These are phyloP conservation scores for Exophiala sp. DNA, from an alignment of 2,329 filamentous ascomycete species.

Conservation along the genomic window DNA sequence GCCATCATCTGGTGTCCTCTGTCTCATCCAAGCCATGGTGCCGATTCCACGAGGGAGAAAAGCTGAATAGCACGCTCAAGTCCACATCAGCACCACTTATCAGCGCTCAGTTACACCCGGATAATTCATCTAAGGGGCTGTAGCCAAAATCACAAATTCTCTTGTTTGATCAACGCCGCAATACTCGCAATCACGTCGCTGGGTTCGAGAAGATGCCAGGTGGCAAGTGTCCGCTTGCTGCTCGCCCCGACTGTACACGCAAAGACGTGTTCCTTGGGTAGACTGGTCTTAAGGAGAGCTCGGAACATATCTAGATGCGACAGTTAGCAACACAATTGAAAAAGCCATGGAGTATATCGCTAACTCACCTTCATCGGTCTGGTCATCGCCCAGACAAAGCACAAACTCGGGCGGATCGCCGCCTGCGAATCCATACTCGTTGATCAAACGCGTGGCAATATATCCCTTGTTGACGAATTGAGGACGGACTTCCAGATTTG, in stretches of 20 bases:
- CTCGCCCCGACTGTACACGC: slow-evolving; percentile 87
- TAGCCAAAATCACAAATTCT: slow-evolving; percentile 11
- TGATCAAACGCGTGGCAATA: slow-evolving; percentile 77
- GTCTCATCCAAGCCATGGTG: background rate
- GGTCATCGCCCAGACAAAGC: slow-evolving; percentile 88
- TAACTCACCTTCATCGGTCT: slow-evolving; percentile 82
- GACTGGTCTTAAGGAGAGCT: slow-evolving; percentile 56
- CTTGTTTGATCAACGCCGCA: slow-evolving; percentile 21
- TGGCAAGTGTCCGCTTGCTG: slow-evolving; percentile 84
- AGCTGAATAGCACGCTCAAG: no score
- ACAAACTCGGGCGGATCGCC: slow-evolving; percentile 71
- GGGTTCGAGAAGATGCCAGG: slow-evolving; percentile 84
- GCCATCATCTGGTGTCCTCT: background rate
- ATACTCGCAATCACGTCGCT: slow-evolving; percentile 72
- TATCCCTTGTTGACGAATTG: slow-evolving; percentile 98
- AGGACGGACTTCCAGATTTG: slow-evolving; percentile 93
- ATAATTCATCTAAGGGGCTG: background rate
- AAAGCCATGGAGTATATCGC: background rate
- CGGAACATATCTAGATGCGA: slow-evolving; percentile 66
- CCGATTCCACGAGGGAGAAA: background rate
- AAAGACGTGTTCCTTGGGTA: slow-evolving; percentile 65
- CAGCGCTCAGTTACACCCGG: no score
- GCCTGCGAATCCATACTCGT: slow-evolving; percentile 56
- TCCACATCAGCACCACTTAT: no score
- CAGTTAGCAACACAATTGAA: slow-evolving; percentile 20